These are phyloP conservation scores for Acanthamoeba healyi DNA, from an alignment of 208 protist genomes.

Conservation along the genomic window DNA sequence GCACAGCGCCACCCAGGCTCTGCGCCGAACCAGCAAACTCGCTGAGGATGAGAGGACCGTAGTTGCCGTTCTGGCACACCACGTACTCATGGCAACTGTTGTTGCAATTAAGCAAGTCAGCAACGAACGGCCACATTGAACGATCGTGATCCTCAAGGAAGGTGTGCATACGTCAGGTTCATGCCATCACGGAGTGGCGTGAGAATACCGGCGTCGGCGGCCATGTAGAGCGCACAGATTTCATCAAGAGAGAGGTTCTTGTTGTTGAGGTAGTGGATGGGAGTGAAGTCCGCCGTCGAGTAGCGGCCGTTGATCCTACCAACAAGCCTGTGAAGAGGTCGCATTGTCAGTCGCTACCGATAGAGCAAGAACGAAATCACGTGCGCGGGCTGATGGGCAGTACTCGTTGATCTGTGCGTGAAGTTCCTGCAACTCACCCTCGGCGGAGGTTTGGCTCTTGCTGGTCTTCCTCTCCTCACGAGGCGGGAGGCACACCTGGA, in stretches of 20 bases:
- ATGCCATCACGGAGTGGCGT: conserved; percentile 91
- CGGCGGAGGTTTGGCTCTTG: background rate
- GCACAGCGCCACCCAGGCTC: conserved; percentile 77
- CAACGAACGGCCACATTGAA: too few relatives aligned
- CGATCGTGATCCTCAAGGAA: too few relatives aligned
- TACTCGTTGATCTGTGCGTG: conserved; percentile 73
- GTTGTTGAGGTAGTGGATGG: conserved; percentile 90
- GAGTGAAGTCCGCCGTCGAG: conserved; percentile 85
- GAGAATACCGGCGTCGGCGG: conserved; percentile 86
- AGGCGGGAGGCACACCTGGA: conserved; percentile 79
- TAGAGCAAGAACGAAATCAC: background rate
- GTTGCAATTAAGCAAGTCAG: too few relatives aligned
- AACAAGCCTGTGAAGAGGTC: conserved; percentile 82
- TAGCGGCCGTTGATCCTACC: conserved; percentile 92
- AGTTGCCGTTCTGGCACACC: conserved; percentile 85
- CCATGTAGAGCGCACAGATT: conserved; percentile 88
- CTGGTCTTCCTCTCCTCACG: conserved; percentile 30
- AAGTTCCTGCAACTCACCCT: conserved; percentile 64
- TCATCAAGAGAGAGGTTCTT: conserved; percentile 83
- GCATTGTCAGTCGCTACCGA: background rate
- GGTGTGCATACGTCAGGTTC: conserved; percentile 83
- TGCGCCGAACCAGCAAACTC: conserved; percentile 89
- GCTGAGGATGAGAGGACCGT: conserved; percentile 85
- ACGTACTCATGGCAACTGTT: conserved; percentile 84
- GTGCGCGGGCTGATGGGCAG: too few relatives aligned